Evolutionary conservation across 768 basidiomycete genomes (phyloP), one percentile per base, ranked within the genome.

Genomic region (Lactarius pseudohatsudake): DNA sequence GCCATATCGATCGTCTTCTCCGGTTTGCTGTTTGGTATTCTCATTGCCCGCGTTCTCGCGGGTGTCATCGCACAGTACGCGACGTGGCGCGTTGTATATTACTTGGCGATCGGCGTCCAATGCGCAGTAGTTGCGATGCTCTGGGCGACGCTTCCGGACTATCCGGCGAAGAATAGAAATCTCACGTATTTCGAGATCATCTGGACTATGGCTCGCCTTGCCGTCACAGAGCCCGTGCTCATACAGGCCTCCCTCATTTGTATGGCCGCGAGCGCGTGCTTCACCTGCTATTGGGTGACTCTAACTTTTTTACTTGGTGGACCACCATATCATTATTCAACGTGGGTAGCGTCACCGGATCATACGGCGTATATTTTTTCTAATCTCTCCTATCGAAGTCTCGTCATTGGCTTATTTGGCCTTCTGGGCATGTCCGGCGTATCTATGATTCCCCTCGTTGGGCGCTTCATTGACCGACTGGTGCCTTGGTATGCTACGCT

Each of bases 251-350:
- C 82, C 66, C 75, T 91, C 68, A 80, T 91, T 72, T 84, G 86
- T 69, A 73, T 91, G 18, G 81, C 81, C 32, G 82, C 80, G 15
- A 83, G 82, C 66, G 87, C 87, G 30, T 87, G 85, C 59, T 87
- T 82, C 69, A 72, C 75, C 4, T 77, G 74, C 69, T 80, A 77
- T 70, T 80, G 80, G 80, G 79, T 77, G 7, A 90, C 89, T 0
- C 75, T 91, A 66, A 93, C 92, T 0, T 96, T 94, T 79, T 78
- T 94, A 26, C 85, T 96, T 2, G 88, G 86, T 9, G 90, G 87
- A 6, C 76, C 86, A 3, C 89, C 90, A 0, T 95, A 93, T 72
- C 73, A 86, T 70, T 94, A 89, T 69, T 88, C 87, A 1, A 90
- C 88, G 89, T 84, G 70, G 36, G 82, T 58, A 9, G 34, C 9